phyloP scores from a whole-genome alignment of 129 eudicot species.

The Rutidosis leptorrhynchoides region DNA sequence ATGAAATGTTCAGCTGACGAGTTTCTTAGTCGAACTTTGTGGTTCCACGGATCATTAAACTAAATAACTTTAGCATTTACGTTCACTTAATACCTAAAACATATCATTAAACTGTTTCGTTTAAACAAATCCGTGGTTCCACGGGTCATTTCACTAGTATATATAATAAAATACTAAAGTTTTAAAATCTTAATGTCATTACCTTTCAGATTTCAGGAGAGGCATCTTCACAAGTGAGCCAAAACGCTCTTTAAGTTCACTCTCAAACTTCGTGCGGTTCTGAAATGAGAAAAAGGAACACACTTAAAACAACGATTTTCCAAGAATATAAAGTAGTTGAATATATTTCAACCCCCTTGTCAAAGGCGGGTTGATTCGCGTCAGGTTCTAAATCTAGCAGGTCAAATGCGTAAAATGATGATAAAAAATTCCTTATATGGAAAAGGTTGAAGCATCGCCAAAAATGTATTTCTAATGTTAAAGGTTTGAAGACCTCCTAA shows the following conservation, averaged over 20 bases:
- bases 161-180: not conserved
- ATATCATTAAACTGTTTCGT: no score
- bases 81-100: no score
- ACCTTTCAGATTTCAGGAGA: constrained; percentile 75
- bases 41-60: no score
- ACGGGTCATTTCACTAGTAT: no score
- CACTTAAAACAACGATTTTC: not conserved
- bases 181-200: not conserved
- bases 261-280: constrained; percentile 77
- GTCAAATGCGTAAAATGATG: not conserved
- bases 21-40: no score
- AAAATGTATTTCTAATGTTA: not conserved
- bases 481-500: not conserved
- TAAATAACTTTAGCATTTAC: no score
- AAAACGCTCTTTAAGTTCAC: constrained; percentile 84
- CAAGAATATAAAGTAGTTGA: not conserved
- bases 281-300: constrained; percentile 28
- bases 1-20: no score
- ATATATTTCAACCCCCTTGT: not conserved
- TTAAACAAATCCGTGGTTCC: no score
- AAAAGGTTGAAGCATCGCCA: not conserved
- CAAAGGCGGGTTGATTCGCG: not conserved
- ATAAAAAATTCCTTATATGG: not conserved
- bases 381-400: not conserved
- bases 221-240: constrained; percentile 98